A percentile compares a stretch with the other conserved stretches of the same genome.
Conservation (phyloP, 2,329 filamentous ascomycete species). For the Fonsecaea monophora region DNA sequence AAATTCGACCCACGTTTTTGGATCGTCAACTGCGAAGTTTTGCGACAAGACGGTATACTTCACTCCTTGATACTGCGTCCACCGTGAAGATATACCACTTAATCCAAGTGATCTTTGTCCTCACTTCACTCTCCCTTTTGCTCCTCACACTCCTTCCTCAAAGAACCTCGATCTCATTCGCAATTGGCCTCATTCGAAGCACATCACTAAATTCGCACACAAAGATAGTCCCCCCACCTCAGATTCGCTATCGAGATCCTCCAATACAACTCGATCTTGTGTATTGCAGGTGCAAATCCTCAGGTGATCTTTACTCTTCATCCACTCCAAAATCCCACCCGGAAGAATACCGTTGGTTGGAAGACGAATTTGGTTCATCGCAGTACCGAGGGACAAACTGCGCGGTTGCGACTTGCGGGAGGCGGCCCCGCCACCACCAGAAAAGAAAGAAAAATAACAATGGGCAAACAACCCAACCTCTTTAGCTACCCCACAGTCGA, state of each 20-base stretch:
- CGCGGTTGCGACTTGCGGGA: not conserved
- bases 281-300: conserved; percentile 14
- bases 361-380: conserved; percentile 1
- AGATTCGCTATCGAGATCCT: not conserved
- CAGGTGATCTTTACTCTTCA: conserved; percentile 4
- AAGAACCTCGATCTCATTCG: not conserved
- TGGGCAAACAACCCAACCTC: conserved; percentile 64
- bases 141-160: not conserved
- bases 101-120: not conserved
- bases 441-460: conserved; percentile 36
- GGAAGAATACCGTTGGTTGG: not conserved
- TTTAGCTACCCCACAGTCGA: conserved; percentile 77
- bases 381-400: not conserved
- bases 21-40: conserved; percentile 11
- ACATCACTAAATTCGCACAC: conserved; percentile 23
- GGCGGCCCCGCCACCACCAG: not conserved
- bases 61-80: not conserved
- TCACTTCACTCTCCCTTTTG: conserved; percentile 5
- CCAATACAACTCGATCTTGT: conserved; percentile 7
- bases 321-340: not conserved
- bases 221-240: conserved; percentile 17
- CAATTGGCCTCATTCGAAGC: not conserved
- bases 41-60: conserved; percentile 4
- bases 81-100: not conserved
- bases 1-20: conserved; percentile 9